Evolutionary conservation across 73 alveolate species (phyloP).

Genomic region (Uronychia binucleata): DNA sequence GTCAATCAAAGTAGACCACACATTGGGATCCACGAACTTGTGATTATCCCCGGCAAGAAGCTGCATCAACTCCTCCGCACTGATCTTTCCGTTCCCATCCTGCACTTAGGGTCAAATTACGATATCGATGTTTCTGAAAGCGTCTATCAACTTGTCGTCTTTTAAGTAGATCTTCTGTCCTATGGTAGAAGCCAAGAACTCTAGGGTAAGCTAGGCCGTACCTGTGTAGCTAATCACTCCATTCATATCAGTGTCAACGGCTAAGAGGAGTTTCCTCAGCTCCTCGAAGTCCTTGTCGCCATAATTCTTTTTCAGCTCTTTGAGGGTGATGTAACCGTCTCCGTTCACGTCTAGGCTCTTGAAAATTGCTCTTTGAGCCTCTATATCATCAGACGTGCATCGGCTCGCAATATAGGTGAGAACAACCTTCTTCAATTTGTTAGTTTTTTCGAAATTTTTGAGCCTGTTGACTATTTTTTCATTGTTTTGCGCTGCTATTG

Average conservation of each 20-base stretch:
- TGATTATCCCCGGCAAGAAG: not conserved
- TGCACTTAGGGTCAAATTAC: not conserved
- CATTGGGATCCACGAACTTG: not conserved
- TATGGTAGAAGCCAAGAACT: conserved; percentile 59
- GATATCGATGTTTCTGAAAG: conserved; percentile 48
- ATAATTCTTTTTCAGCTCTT: conserved; percentile 59
- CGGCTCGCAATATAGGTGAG: conserved; percentile 54
- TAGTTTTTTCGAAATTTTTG: conserved; percentile 38
- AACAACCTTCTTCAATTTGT: conserved; percentile 55
- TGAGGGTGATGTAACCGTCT: conserved; percentile 54
- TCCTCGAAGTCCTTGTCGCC: conserved; percentile 37
- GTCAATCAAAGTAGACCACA: not conserved
- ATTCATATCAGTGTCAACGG: conserved; percentile 49
- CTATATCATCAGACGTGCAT: conserved; percentile 36
- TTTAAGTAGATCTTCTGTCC: conserved; percentile 26
- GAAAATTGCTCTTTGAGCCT: conserved; percentile 36
- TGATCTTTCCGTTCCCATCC: conserved; percentile 6
- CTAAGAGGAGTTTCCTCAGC: conserved; percentile 18
- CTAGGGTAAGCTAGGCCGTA: not conserved
- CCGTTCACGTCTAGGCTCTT: conserved; percentile 50
- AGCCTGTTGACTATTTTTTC: conserved; percentile 11
- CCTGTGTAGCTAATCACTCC: conserved; percentile 59
- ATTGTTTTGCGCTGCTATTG: not conserved
- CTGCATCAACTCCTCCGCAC: not conserved
- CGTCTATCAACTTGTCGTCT: conserved; percentile 32